These are phyloP conservation scores for Microthlaspi erraticum DNA, from an alignment of 345 rosid genomes.

Conservation along the genomic window DNA sequence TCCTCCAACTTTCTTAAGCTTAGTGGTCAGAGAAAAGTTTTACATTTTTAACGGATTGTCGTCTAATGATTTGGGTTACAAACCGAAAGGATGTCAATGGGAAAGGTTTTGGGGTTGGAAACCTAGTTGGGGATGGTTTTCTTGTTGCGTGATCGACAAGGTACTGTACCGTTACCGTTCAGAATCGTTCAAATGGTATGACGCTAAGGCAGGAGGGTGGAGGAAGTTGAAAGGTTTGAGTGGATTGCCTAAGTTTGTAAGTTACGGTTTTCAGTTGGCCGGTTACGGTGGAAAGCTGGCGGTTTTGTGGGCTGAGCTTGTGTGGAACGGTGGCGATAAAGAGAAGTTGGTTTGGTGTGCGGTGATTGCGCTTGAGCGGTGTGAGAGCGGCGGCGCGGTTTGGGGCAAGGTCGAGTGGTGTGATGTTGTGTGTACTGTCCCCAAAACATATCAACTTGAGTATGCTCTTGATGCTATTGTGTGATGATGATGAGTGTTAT, in stretches of 20 bases:
- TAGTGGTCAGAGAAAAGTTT: slow-evolving; percentile 11
- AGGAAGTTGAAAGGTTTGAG: slow-evolving; percentile 6
- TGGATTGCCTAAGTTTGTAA: slow-evolving; percentile 9
- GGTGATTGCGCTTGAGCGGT: slow-evolving; percentile 9
- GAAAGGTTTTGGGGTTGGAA: slow-evolving; percentile 21
- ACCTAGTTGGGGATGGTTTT: slow-evolving; percentile 11
- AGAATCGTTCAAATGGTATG: slow-evolving; percentile 11
- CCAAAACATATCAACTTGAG: slow-evolving; percentile 8
- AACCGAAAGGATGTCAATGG: slow-evolving; percentile 2
- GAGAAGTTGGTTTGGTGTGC: slow-evolving; percentile 11
- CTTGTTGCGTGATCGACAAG: slow-evolving; percentile 9
- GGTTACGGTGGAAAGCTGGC: slow-evolving; percentile 17
- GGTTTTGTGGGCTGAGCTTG: slow-evolving; percentile 15
- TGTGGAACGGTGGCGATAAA: neutral
- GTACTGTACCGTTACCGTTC: slow-evolving; percentile 4
- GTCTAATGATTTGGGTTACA: neutral
- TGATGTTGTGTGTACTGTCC: slow-evolving; percentile 3
- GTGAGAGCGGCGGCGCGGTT: neutral
- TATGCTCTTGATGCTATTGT: slow-evolving; percentile 8
- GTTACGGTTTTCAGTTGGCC: slow-evolving; percentile 12
- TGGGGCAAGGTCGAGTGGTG: slow-evolving; percentile 10
- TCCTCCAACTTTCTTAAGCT: neutral
- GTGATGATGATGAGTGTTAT: neutral
- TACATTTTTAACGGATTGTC: neutral
- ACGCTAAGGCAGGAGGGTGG: neutral